Percentiles rank a stretch among this genome's conserved stretches.
Evolutionary conservation across 139 green algal species (phyloP).

Genomic region (Chlamydomonas sphaeroides): DNA sequence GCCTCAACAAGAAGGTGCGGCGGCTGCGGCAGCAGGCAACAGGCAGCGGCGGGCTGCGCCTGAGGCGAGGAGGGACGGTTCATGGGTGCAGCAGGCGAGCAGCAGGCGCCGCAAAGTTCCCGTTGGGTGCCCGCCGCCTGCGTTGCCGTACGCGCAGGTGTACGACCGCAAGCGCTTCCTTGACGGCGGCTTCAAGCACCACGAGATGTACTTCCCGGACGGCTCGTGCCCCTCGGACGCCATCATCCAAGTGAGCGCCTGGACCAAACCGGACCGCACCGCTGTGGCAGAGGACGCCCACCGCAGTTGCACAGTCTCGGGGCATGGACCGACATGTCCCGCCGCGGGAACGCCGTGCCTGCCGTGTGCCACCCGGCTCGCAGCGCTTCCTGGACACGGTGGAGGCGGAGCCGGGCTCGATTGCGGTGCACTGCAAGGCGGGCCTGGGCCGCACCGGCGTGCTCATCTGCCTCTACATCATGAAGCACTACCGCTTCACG

Average conservation of each 20-base stretch:
- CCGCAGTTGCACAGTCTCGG: too few species aligned
- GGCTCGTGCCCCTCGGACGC: conserved; percentile 82
- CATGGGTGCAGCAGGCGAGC: too few species aligned
- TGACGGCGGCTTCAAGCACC: conserved; percentile 78
- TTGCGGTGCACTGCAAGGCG: conserved; percentile 93
- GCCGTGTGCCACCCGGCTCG: too few species aligned
- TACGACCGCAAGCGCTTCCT: conserved; percentile 91
- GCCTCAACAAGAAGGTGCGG: conserved; percentile 88
- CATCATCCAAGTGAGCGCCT: conserved; percentile 73
- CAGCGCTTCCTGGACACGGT: conserved; percentile 81
- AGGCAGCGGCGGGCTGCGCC: too few species aligned
- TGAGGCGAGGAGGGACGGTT: too few species aligned
- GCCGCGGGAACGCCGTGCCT: background rate
- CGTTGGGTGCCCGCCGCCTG: background rate
- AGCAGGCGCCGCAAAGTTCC: too few species aligned
- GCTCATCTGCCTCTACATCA: conserved; percentile 93
- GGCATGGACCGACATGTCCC: too few species aligned
- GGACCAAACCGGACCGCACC: too few species aligned
- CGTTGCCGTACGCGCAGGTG: conserved; percentile 49
- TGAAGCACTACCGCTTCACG: conserved; percentile 92
- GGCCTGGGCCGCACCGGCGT: conserved; percentile 92
- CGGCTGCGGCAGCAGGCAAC: too few species aligned
- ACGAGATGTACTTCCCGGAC: conserved; percentile 97
- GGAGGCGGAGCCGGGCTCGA: conserved; percentile 67
- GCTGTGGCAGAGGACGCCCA: too few species aligned